phyloP scores from a whole-genome alignment of 495 filamentous ascomycete genomes.

The Hyaloscypha hepaticicola region DNA sequence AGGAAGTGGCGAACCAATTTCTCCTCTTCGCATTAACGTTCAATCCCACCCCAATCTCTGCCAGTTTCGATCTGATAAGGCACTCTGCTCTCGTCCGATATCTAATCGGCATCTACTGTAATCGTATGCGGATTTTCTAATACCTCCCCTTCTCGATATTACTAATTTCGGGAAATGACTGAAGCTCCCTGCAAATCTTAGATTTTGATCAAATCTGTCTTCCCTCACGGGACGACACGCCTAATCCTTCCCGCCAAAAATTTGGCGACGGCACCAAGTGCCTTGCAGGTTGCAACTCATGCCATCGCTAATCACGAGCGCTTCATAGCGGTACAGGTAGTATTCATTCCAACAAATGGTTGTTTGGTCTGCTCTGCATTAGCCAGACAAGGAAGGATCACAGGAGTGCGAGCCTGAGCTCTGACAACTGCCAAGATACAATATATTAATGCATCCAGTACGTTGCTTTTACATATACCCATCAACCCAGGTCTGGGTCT shows the following conservation, averaged over 20 bases:
- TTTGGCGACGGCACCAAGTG: neutral
- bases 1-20: neutral
- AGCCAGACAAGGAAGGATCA: neutral
- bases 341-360: conserved; percentile 9
- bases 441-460: conserved; percentile 9
- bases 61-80: conserved; percentile 3
- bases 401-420: conserved; percentile 14
- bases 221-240: neutral
- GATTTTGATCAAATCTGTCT: neutral
- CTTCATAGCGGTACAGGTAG: neutral
- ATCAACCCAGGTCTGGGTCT: too few relatives aligned
- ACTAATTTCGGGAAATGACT: neutral
- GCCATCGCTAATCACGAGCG: neutral
- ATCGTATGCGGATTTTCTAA: neutral
- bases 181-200: conserved; percentile 3
- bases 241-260: neutral
- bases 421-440: neutral
- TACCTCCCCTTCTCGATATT: neutral
- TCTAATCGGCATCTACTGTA: conserved; percentile 7
- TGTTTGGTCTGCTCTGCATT: conserved; percentile 15
- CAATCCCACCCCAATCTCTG: neutral
- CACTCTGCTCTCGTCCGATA: conserved; percentile 1
- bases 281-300: neutral
- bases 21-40: conserved; percentile 4
- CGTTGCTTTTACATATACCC: too few relatives aligned